Percentiles rank a stretch among this genome's conserved stretches.
phyloP scores from a whole-genome alignment of 1,284 basidiomycete species.

The Sporisorium graminicola region DNA sequence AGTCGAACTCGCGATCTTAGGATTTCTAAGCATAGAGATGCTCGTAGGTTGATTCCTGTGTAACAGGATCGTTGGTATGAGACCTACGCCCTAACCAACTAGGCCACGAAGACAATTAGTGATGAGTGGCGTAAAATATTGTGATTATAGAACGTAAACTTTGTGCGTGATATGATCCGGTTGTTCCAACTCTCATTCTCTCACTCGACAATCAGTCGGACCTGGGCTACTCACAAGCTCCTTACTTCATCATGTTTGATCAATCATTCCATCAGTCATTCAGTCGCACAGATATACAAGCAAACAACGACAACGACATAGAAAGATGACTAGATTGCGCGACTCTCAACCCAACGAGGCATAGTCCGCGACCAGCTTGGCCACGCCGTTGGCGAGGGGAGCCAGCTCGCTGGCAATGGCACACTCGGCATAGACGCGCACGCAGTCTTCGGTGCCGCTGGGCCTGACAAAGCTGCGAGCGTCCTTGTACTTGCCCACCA shows the following conservation, averaged over 20 bases:
- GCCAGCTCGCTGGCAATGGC: slow-evolving; percentile 80
- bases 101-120: slow-evolving; percentile 40
- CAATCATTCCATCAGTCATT: no score
- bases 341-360: slow-evolving; percentile 15
- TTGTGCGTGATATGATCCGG: neutral
- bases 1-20: slow-evolving; percentile 56
- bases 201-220: neutral
- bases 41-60: slow-evolving; percentile 38
- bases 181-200: neutral
- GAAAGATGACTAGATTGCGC: neutral
- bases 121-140: no score
- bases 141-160: neutral
- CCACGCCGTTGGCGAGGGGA: slow-evolving; percentile 57
- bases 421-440: slow-evolving; percentile 97
- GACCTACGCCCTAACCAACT: slow-evolving; percentile 56
- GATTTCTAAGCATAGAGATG: slow-evolving; percentile 29
- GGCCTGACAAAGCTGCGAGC: slow-evolving; percentile 95
- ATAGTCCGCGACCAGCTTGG: slow-evolving; percentile 56
- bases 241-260: no score
- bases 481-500: slow-evolving; percentile 82
- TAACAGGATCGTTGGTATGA: slow-evolving; percentile 49
- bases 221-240: no score
- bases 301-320: neutral
- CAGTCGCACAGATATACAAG: no score
- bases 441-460: slow-evolving; percentile 98